Evolutionary conservation across 169 alveolate species (phyloP), one percentile per base, ranked within the genome.

Genomic region (Babesia gibsoni): DNA sequence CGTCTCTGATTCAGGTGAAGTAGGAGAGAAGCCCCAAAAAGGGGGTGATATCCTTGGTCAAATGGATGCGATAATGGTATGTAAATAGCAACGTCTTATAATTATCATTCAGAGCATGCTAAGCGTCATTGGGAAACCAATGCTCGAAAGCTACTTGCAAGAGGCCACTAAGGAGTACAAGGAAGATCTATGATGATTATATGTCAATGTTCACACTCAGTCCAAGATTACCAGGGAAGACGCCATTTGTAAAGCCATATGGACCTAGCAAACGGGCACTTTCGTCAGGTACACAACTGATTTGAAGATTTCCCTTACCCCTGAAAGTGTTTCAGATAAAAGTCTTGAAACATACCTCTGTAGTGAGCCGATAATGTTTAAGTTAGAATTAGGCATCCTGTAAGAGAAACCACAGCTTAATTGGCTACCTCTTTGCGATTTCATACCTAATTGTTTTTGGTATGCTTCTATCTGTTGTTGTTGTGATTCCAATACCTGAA

Each of bases 231-330:
- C 93, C 93, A 25, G 73, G 87, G 18, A 83, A 79, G 6, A 88
- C 89, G 29, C 89, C 87, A 56, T 84, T 74, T 14, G 82, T 86
- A 43, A 88, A 88, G 7, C 93, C 93, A 52, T 84, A 50, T 0
- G 89, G 84, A 1, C 91, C 91, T 14, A 88, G 69, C 42, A 84
- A 48, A 33, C 68, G 82, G 27, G 82, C 58, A 25, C 86, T 69
- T 42, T 88, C 89, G 72, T 88, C 93, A 4, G 93, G 93, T 3
- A 88, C 87, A 39, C 93, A 88, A 59, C 78, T 67, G 33, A 88
- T 50, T 30, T 84, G 78, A n/a, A 88, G 29, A 49, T 79, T 81
- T 50, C 83, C 77, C 64, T 64, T 81, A 4, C 90, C 89, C 66
- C 89, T 84, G 30, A n/a, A 67, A 20, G 33, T 14, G 3, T 7